Conservation (phyloP, 1,139 yeast species). For the Yamadazyma kanchanaburiensis region DNA sequence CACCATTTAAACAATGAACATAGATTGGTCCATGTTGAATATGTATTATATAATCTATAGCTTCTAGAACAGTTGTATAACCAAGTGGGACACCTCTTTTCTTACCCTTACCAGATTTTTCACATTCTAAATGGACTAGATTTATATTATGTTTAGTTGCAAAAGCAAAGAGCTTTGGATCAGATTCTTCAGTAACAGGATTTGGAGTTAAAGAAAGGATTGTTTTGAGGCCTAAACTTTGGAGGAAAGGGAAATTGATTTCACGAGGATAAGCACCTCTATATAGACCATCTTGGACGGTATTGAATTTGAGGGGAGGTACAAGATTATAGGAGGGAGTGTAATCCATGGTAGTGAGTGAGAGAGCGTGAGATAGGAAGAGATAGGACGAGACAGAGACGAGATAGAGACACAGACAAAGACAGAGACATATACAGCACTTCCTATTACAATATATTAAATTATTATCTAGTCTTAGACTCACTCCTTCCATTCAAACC, state of each 20-base stretch:
- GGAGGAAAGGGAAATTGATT: conserved; percentile 69
- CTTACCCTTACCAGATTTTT: conserved; percentile 68
- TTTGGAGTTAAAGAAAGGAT: conserved; percentile 79
- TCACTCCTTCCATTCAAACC: no score
- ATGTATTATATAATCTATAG: conserved; percentile 60
- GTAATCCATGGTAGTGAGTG: conserved; percentile 12
- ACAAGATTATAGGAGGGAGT: conserved; percentile 44
- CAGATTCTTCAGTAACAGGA: conserved; percentile 56
- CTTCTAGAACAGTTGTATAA: conserved; percentile 55
- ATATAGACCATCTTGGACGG: conserved; percentile 66
- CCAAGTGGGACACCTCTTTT: conserved; percentile 78
- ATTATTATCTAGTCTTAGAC: no score
- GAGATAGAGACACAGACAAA: no score
- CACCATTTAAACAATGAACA: conserved; percentile 86
- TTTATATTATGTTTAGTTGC: conserved; percentile 45
- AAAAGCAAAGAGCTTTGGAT: conserved; percentile 48
- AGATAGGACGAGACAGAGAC: no score
- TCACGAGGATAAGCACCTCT: conserved; percentile 88
- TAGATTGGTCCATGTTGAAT: conserved; percentile 66
- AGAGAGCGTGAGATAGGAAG: no score
- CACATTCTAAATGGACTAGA: conserved; percentile 65
- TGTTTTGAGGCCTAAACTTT: conserved; percentile 62
- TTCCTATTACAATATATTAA: no score
- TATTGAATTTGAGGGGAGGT: conserved; percentile 79
- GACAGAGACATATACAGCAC: no score